Evolutionary conservation across 2,329 filamentous ascomycete genomes (phyloP), one percentile per base, ranked within the genome.

Genomic region (Neoarthrinium moseri): DNA sequence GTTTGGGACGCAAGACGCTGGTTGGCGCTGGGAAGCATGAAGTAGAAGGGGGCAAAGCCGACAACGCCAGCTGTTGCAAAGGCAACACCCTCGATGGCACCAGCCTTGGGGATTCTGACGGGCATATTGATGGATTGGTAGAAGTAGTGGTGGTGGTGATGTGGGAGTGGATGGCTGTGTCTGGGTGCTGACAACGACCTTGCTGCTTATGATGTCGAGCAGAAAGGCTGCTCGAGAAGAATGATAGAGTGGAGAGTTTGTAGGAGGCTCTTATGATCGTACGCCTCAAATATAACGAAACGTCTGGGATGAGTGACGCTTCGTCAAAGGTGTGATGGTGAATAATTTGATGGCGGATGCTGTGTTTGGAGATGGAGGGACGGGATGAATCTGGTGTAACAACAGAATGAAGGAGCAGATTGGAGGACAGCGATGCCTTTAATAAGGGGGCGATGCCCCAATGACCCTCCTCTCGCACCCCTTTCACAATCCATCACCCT

Each of bases 31-130:
- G 78, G 79, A 47, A 79, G 68, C 57, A 80, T 68, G 56, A 81
- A 69, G 66, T 80, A 81, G 56, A 83, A 70, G 22, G 79, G 79
- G 1, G 77, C 72, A 45, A 83, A 71, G 53, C 71, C 75, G 37
- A 65, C 71, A 48, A 80, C 67, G 49, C 78, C 77, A 20, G 78
- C 78, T 30, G 75, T 68, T 46, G 75, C 74, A 60, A 79, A 78
- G 63, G 69, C 73, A 55, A 78, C 61, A 49, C 75, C 64, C 65
- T 82, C 79, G 35, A 70, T 66, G 49, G 65, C 57, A 53, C 65
- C 65, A 56, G 77, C 70, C 47, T 66, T 66, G 53, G 78, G 77
- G 46, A 82, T 71, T 58, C 70, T 72, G 57, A 73, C 60, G 46
- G 73, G 70, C 77, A 80, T 80, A 53, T 50, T 74, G 63, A 35